Evolutionary conservation across 495 filamentous ascomycete species (phyloP), one percentile per base, ranked within the genome.

Genomic region (Xylaria venustula): DNA sequence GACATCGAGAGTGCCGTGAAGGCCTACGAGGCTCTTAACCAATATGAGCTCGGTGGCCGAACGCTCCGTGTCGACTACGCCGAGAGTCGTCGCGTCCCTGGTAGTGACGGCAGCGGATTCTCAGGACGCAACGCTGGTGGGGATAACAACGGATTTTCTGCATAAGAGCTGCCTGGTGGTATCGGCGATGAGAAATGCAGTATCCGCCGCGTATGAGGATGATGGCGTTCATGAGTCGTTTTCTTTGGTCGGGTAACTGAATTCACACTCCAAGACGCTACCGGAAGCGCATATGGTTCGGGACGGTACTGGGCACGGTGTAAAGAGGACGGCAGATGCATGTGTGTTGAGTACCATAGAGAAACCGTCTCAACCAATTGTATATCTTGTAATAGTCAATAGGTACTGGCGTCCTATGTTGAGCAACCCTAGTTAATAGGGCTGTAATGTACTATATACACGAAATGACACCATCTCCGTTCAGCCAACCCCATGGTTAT

Each of bases 31-130:
- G 40, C 77, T 97, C 25, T 32, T 67, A n/a, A 74, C 72, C 2
- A 83, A 81, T 70, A 20, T 7, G 71, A 77, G 42, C 73, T 95
- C 6, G 86, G 86, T 67, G 90, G 87, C 45, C 82, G 92, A 45
- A 65, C 65, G 11, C 75, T 98, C 64, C 79, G 78, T 28, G 58
- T 97, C 7, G 88, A 91, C 70, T 97, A 71, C 74, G 79, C 81
- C 4, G 48, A 36, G 41, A 51, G 36, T 47, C 54, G 23, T 15
- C 37, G 11, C 30, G 30, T 34, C 30, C 30, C 5, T 11, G 11
- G 30, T 6, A 1, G 41, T n/a, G 17, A 19, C 1, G 41, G 14
- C 41, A 40, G 7, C 22, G 32, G 25, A 26, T 34, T 34, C 30
- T 34, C n/a, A n/a, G n/a, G n/a, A n/a, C n/a, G n/a, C n/a, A n/a